Conservation (phyloP, 2,329 filamentous ascomycete species). For the Rhynchosporium secalis region DNA sequence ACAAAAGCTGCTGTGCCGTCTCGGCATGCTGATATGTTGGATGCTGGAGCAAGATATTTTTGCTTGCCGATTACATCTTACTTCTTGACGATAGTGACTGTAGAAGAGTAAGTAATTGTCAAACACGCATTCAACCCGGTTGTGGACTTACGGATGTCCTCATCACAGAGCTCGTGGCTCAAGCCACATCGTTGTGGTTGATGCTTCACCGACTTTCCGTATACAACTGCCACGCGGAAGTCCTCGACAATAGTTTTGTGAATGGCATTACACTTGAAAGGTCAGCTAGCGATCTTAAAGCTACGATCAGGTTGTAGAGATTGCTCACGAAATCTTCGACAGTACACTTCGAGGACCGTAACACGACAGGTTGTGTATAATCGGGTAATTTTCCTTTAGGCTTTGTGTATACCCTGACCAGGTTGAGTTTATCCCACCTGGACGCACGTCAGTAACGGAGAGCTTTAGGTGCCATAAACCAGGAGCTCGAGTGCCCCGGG, state of each 20-base stretch:
- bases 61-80: slow-evolving; percentile 38
- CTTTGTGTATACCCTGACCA: slow-evolving; percentile 95
- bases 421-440: slow-evolving; percentile 88
- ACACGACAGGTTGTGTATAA: slow-evolving; percentile 86
- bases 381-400: slow-evolving; percentile 94
- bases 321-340: slow-evolving; percentile 92
- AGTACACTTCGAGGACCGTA: slow-evolving; percentile 78
- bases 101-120: slow-evolving; percentile 24
- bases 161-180: slow-evolving; percentile 86
- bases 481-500: slow-evolving; percentile 7
- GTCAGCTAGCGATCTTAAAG: slow-evolving; percentile 23
- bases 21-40: slow-evolving; percentile 17
- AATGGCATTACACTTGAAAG: slow-evolving; percentile 85
- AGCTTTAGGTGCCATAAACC: neutral
- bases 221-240: slow-evolving; percentile 94
- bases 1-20: slow-evolving; percentile 10
- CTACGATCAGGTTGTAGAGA: neutral
- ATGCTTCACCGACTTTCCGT: slow-evolving; percentile 97
- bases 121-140: neutral
- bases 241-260: slow-evolving; percentile 95
- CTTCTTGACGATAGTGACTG: slow-evolving; percentile 70
- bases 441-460: slow-evolving; percentile 26
- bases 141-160: slow-evolving; percentile 70
- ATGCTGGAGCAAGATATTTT: neutral
- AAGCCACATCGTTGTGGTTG: slow-evolving; percentile 95